phyloP scores from a whole-genome alignment of 306 rosid genomes.

The Cicer judaicum region DNA sequence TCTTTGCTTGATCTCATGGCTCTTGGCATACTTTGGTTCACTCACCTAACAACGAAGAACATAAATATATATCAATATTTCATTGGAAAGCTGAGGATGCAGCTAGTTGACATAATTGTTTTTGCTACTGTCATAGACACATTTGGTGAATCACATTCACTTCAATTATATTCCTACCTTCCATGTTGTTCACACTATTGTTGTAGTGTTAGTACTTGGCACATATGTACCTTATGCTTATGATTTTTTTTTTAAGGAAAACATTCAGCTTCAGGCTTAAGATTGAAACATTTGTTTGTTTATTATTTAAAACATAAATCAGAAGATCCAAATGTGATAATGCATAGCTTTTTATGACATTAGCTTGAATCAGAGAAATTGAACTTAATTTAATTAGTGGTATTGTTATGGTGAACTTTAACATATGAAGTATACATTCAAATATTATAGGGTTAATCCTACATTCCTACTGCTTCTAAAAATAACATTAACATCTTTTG shows the following conservation, averaged over 20 bases:
- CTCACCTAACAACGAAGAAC: constrained; percentile 84
- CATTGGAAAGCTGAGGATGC: constrained; percentile 90
- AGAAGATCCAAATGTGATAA: not conserved
- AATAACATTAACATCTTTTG: not conserved
- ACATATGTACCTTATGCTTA: not conserved
- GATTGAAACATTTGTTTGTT: not conserved
- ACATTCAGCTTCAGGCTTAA: constrained; percentile 9
- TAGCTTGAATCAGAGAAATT: constrained; percentile 33
- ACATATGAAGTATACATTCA: not conserved
- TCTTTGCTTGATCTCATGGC: constrained; percentile 90
- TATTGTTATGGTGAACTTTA: constrained; percentile 22
- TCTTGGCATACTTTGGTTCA: constrained; percentile 94
- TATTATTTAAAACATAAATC: not conserved
- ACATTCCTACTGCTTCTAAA: constrained; percentile 1
- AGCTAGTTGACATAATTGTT: constrained; percentile 91
- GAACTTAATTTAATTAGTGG: constrained; percentile 27
- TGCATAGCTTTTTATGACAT: constrained; percentile 10
- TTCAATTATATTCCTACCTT: constrained; percentile 19
- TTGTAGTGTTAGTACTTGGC: not conserved
- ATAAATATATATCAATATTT: constrained; percentile 80
- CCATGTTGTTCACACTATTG: constrained; percentile 2
- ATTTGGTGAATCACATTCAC: constrained; percentile 54
- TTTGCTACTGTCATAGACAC: constrained; percentile 98
- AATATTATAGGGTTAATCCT: not conserved
- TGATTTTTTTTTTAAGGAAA: not conserved